A percentile compares a stretch with the other conserved stretches of the same genome.
phyloP scores from a whole-genome alignment of 495 filamentous ascomycete genomes.

The Daldinia childiae region DNA sequence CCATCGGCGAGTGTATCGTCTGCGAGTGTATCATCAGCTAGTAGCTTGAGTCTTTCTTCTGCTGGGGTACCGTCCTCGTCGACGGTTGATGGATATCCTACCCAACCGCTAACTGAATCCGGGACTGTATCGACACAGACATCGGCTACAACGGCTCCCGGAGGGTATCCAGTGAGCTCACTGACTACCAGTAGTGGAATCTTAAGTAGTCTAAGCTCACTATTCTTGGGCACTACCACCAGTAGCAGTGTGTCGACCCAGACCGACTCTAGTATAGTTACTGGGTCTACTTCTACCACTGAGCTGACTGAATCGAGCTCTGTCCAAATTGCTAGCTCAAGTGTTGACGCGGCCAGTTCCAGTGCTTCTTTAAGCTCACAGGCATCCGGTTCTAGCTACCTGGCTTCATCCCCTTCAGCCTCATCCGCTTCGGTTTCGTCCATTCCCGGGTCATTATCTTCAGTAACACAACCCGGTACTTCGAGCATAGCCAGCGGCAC shows the following conservation, averaged over 20 bases:
- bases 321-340: conserved; percentile 1
- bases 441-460: conserved; percentile 13
- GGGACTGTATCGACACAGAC: background rate
- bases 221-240: conserved; percentile 38
- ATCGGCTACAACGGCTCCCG: background rate
- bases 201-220: conserved; percentile 43
- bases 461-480: conserved; percentile 2
- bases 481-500: conserved; percentile 19
- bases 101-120: conserved; percentile 9
- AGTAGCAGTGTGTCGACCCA: conserved; percentile 5
- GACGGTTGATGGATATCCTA: background rate
- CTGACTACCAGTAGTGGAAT: conserved; percentile 36
- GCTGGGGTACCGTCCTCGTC: conserved; percentile 2
- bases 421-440: conserved; percentile 30
- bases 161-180: conserved; percentile 31
- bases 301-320: conserved; percentile 3
- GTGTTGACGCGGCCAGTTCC: conserved; percentile 1
- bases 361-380: conserved; percentile 16
- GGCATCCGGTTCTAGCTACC: conserved; percentile 18
- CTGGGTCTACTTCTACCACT: background rate
- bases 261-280: background rate
- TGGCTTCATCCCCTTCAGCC: conserved; percentile 16
- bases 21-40: conserved; percentile 8
- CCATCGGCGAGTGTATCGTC: background rate
- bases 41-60: conserved; percentile 7